Base-by-base conservation (phyloP, 768 basidiomycete species). In the Chalciporus chontae region DNA sequence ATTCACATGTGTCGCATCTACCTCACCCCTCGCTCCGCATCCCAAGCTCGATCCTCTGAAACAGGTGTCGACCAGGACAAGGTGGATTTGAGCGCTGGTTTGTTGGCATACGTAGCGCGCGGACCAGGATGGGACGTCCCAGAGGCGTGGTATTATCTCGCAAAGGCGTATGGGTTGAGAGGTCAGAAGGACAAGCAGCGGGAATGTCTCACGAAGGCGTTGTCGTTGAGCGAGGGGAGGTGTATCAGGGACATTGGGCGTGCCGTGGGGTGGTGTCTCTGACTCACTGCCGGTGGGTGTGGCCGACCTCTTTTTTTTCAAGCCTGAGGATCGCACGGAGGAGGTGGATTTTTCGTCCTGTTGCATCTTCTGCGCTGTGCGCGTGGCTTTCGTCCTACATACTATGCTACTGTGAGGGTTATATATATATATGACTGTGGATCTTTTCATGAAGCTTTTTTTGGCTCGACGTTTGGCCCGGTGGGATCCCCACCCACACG, bases 141-240 rank as follows among this genome's bases (percentile, higher is more conserved):
- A 0, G 95, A 98, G 65, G 94, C 89, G 21, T 99, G 95, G 95
- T 95, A 87, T 67, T 89, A 84, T 65, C 76, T 98, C 13, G 90
- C 85, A 6, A 90, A 85, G 60, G 86, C 85, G 19, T 87, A 87
- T 60, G 83, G 85, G 42, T 62, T 84, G 56, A 90, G 90, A 60
- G 85, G 79, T 2, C 77, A 85, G 44, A 80, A 78, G 53, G 84
- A 83, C 44, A 73, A 80, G 43, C 88, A 90, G 60, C 74, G 79
- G 47, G 89, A 94, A 65, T 88, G 87, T 59, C 69, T 94, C 50
- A 73, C 70, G 40, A 80, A 73, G 56, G 92, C 93, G 15, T 65
- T 95, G 56, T 68, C 72, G 51, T 66, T 88, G 47, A 76, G 81
- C 18, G 84, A 87, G 59, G 70, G 74, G 23, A 66, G 84, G 47